Base-by-base conservation (phyloP, 2,329 filamentous ascomycete species). In the Fusarium globosum region DNA sequence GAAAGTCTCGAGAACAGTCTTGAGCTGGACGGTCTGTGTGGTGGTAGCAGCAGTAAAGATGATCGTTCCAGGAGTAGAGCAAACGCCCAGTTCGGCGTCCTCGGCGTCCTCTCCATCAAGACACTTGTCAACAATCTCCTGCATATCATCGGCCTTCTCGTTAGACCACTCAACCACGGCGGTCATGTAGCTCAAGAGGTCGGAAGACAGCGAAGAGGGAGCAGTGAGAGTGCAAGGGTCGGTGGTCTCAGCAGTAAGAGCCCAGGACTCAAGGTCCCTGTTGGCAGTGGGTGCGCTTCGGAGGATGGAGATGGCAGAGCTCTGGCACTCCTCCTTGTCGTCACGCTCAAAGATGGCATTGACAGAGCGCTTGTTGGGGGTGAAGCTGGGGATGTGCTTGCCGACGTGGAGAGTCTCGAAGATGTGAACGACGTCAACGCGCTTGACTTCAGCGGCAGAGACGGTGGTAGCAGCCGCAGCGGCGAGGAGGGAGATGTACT, bases 181-280 rank as follows among this genome's bases (percentile, higher is more conserved):
- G 7, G 71, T 74, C n/a, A 73, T 35, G n/a, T 71, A 73, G 14
- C 41, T 49, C 61, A 74, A 49, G 26, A 73, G n/a, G 4, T 61
- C 57, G 0, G 68, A 62, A 1, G 71, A 73, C 3, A 73, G 13
- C 1, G 71, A 73, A 23, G 62, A 57, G 36, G 71, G 71, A 39
- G 56, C 68, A 30, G 28, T 30, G 14, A 73, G 55, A 36, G 41
- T 71, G 35, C 71, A 73, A 9, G 49, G 28, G 13, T 73, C 46
- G 20, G 49, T 57, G n/a, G 66, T 35, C 16, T 20, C 18, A 12
- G 62, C 61, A 8, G 23, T 43, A 4, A 23, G 23, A 6, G 43
- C 46, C 58, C 59, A 73, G 6, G 18, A 26, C 8, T 48, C 10
- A 3, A 73, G 45, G 11, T 51, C 30, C 12, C 58, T 36, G 52